These are phyloP conservation scores for Penicillium sp. DNA, from an alignment of 2,329 filamentous ascomycete species.

Conservation along the genomic window DNA sequence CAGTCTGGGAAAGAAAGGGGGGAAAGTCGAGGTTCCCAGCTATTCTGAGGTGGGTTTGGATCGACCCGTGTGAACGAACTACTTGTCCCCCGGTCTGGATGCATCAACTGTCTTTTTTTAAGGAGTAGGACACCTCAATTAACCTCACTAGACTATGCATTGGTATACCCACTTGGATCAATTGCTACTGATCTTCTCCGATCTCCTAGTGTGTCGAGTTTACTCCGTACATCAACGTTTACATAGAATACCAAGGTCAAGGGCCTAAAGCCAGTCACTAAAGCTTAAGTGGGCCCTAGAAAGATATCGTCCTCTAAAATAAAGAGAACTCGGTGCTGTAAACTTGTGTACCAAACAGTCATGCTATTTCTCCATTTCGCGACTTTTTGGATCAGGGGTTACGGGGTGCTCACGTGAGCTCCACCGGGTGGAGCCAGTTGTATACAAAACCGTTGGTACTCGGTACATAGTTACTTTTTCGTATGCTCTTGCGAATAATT, in stretches of 20 bases:
- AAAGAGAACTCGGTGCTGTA: not conserved
- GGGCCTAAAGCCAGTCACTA: not conserved
- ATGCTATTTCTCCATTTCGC: not conserved
- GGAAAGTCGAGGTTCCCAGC: slow-evolving; percentile 20
- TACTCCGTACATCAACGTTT: not conserved
- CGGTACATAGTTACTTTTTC: not conserved
- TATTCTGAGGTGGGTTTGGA: slow-evolving; percentile 23
- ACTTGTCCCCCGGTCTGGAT: slow-evolving; percentile 1
- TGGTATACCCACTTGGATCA: not conserved
- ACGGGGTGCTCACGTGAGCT: slow-evolving; percentile 17
- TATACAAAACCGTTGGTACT: not conserved
- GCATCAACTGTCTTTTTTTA: slow-evolving; percentile 3
- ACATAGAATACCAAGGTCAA: not conserved
- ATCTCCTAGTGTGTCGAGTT: not conserved
- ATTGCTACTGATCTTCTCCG: not conserved
- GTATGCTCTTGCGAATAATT: not conserved
- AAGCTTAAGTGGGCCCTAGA: not conserved
- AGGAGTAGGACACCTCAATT: slow-evolving; percentile 4
- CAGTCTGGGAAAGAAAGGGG: slow-evolving; percentile 34
- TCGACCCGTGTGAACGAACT: slow-evolving; percentile 12
- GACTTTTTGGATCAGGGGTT: slow-evolving; percentile 21
- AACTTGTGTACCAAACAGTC: not conserved
- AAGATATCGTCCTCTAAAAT: not conserved
- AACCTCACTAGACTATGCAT: not conserved
- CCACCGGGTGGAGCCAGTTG: slow-evolving; percentile 12